Base-by-base conservation (phyloP, 441 rosid genomes). In the Hura crepitans region DNA sequence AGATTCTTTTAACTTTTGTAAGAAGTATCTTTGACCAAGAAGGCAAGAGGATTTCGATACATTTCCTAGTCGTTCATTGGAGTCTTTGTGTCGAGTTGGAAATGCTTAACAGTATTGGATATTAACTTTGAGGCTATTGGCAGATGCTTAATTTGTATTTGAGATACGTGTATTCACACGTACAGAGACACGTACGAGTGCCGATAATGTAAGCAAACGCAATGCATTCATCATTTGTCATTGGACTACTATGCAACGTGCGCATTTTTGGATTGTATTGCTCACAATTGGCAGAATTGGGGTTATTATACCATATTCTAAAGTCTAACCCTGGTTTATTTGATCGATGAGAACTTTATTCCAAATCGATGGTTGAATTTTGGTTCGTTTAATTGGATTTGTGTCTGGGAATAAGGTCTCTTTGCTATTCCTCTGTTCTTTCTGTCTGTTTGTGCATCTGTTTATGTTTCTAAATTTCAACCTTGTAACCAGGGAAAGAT, bases 401-500 rank as follows among this genome's bases (percentile, higher is more conserved):
- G 28, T 22, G 13, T 22, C 56, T 51, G 56, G 56, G 5, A 23
- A 22, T 51, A 3, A 6, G 7, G 11, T 22, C 8, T 20, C 27
- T 20, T 51, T 13, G 25, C 6, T 51, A 0, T 57, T 5, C 28
- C 1, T n/a, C 9, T 50, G 10, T 57, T 31, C n/a, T 30, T 57
- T 31, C n/a, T 30, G 1, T 6, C 3, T 30, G 20, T 57, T 37
- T 61, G 13, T 61, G 5, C 17, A 5, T 28, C n/a, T 56, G 2
- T 64, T 25, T 17, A 35, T 20, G 31, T 18, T 66, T 27, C 25
- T 43, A n/a, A n/a, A 10, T 43, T 45, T 56, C 13, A 25, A 56
- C 25, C 18, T 2, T 68, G 25, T 68, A 37, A 68, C 31, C 51
- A 69, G 72, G 72, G 14, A 66, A 66, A 47, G 58, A 45, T 59